Evolutionary conservation across 495 filamentous ascomycete genomes (phyloP).

Genomic region (Haplographium delicatum): DNA sequence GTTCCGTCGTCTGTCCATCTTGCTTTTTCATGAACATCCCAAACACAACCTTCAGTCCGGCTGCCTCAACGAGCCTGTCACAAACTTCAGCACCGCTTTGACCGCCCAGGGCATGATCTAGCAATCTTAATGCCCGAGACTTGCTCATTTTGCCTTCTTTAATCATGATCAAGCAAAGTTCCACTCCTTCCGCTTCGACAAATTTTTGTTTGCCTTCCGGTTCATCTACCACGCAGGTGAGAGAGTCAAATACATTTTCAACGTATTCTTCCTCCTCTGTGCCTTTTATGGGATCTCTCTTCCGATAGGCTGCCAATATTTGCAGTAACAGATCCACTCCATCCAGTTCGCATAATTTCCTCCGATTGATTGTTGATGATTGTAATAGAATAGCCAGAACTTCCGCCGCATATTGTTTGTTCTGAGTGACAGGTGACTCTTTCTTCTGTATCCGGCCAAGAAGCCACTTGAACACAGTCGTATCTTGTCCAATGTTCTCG

Average conservation of each 20-base stretch:
- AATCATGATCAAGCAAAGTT: conserved; percentile 87
- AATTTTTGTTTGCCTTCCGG: conserved; percentile 73
- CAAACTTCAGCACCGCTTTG: conserved; percentile 52
- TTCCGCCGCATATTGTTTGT: conserved; percentile 94
- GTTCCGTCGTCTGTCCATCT: conserved; percentile 68
- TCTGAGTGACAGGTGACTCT: conserved; percentile 64
- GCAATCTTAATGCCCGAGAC: conserved; percentile 64
- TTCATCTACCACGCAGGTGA: conserved; percentile 77
- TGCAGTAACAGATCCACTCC: conserved; percentile 78
- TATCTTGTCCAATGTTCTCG: conserved; percentile 64
- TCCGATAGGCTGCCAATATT: conserved; percentile 81
- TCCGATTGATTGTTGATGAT: conserved; percentile 59
- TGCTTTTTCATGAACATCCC: conserved; percentile 86
- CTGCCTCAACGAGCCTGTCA: conserved; percentile 70
- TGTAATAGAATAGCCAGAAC: conserved; percentile 82
- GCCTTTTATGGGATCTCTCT: conserved; percentile 78
- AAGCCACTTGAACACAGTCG: conserved; percentile 68
- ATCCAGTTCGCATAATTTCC: conserved; percentile 57
- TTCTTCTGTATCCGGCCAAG: conserved; percentile 60
- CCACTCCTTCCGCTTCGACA: conserved; percentile 84
- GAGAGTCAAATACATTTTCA: conserved; percentile 82
- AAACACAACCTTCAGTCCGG: conserved; percentile 80
- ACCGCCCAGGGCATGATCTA: conserved; percentile 78
- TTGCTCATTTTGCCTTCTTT: conserved; percentile 77
- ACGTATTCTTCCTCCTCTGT: conserved; percentile 91